Conservation (phyloP, 208 protist species). For the Acanthamoeba culbertsoni region DNA sequence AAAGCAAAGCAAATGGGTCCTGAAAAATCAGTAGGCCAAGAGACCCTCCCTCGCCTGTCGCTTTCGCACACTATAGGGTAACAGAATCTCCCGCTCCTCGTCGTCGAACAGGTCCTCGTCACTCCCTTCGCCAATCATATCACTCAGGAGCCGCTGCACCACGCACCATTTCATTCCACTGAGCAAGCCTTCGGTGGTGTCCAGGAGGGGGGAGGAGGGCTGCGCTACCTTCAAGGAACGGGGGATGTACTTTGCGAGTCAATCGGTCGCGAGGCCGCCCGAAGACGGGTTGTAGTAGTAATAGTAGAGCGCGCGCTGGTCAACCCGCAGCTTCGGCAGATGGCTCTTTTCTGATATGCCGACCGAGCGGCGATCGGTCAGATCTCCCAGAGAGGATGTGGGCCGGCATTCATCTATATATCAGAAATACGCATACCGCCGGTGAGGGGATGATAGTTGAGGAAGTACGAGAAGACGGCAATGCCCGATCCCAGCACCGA, state of each 20-base stretch:
- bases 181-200: background rate
- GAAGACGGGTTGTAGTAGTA: background rate
- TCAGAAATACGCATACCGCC: background rate
- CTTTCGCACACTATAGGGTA: background rate
- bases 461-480: background rate
- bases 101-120: background rate
- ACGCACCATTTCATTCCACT: background rate
- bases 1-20: background rate
- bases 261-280: background rate
- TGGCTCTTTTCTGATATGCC: background rate
- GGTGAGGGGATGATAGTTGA: background rate
- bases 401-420: too few relatives aligned
- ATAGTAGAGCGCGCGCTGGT: background rate
- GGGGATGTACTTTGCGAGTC: background rate
- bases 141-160: background rate
- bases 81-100: background rate
- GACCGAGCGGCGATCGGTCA: background rate
- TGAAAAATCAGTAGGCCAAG: background rate
- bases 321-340: background rate
- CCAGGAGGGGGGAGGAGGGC: background rate
- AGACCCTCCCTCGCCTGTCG: background rate
- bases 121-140: background rate
- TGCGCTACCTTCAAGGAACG: background rate
- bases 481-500: constrained; percentile 12
- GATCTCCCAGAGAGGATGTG: background rate